phyloP scores from a whole-genome alignment of 768 basidiomycete species.

The Boletus tomentosulus region DNA sequence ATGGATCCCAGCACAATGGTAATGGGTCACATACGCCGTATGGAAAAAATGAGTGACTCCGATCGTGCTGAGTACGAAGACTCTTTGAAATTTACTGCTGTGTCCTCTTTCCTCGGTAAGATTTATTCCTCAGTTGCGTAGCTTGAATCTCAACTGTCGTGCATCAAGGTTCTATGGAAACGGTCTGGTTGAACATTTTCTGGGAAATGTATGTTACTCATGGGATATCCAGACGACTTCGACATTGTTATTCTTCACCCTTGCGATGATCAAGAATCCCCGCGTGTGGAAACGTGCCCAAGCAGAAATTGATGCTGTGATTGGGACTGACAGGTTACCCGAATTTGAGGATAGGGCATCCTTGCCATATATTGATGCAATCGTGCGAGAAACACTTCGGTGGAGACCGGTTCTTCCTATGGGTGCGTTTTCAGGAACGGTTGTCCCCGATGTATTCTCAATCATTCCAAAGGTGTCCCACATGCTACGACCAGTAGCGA shows the following conservation, averaged over 20 bases:
- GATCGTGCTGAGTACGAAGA: background rate
- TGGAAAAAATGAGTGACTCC: background rate
- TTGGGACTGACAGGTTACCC: conserved; percentile 2
- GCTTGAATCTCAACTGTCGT: background rate
- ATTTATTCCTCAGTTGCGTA: too few species aligned
- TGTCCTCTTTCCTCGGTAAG: background rate
- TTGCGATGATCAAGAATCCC: conserved; percentile 10
- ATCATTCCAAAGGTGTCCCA: too few species aligned
- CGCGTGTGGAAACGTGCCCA: conserved; percentile 11
- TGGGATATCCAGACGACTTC: background rate
- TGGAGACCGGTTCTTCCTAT: conserved; percentile 4
- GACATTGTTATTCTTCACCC: background rate
- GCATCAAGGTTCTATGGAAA: background rate
- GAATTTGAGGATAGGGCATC: too few species aligned
- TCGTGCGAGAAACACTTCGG: conserved; percentile 3
- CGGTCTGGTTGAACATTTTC: background rate
- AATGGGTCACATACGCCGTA: background rate
- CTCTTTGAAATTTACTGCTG: background rate
- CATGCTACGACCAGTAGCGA: too few species aligned
- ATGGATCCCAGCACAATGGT: background rate
- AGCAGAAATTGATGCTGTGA: conserved; percentile 2
- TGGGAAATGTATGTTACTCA: background rate
- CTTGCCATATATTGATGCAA: conserved; percentile 6
- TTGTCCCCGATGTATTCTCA: background rate
- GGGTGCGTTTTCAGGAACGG: background rate